phyloP scores from a whole-genome alignment of 306 rosid genomes.

The Hippophae gyantsensis region DNA sequence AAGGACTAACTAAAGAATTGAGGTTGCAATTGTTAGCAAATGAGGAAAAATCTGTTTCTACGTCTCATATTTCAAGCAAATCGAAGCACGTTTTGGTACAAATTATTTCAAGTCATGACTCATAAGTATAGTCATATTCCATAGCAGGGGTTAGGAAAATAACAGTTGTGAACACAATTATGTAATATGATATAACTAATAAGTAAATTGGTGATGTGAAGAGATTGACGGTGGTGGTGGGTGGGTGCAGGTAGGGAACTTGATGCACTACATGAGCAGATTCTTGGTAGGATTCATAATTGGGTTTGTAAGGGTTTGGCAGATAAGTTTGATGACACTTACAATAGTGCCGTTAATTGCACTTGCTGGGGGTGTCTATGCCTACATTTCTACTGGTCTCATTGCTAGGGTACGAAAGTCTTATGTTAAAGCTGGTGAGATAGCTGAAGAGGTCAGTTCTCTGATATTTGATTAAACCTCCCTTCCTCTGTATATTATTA shows the following conservation, averaged over 20 bases:
- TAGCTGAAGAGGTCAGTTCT: constrained; percentile 78
- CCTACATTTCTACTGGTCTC: constrained; percentile 72
- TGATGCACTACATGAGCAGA: constrained; percentile 86
- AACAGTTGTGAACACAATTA: no score
- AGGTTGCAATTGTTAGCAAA: no score
- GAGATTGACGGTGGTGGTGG: neutral
- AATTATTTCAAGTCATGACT: no score
- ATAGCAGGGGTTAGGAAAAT: no score
- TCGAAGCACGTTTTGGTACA: no score
- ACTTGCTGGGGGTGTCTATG: constrained; percentile 88
- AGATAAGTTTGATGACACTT: constrained; percentile 79
- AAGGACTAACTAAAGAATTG: no score
- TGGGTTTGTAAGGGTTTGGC: constrained; percentile 92
- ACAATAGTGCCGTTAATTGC: constrained; percentile 91
- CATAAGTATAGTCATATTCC: no score
- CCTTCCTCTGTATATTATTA: neutral
- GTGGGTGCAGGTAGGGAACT: constrained; percentile 69
- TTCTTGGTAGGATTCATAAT: constrained; percentile 63
- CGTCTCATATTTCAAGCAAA: no score
- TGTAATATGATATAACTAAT: no score
- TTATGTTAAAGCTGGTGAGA: constrained; percentile 88
- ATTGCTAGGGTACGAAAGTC: constrained; percentile 67
- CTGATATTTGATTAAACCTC: neutral
- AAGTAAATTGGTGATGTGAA: no score
- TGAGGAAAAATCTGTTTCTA: no score